A percentile compares a stretch with the other conserved stretches of the same genome.
phyloP scores from a whole-genome alignment of 768 basidiomycete genomes.

The Sporobolomyces roseus region DNA sequence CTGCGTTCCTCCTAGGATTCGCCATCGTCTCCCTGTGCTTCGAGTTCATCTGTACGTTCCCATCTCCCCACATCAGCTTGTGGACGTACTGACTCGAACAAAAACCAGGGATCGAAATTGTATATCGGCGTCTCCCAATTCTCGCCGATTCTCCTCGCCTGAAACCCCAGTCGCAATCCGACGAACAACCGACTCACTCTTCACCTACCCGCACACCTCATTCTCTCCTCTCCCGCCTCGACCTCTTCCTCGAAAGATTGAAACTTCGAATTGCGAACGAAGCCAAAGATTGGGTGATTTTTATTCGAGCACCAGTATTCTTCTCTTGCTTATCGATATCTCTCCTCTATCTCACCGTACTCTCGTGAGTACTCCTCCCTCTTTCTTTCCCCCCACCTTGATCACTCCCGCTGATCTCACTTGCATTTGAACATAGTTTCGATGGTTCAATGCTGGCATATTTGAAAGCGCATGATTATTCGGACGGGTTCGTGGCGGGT shows the following conservation, averaged over 20 bases:
- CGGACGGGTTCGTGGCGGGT: slow-evolving; percentile 56
- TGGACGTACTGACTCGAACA: not conserved
- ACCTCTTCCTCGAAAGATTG: not conserved
- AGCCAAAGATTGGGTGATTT: slow-evolving; percentile 51
- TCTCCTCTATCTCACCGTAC: slow-evolving; percentile 54
- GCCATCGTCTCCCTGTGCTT: slow-evolving; percentile 50
- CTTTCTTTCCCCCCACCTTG: not conserved
- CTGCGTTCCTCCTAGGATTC: slow-evolving; percentile 48
- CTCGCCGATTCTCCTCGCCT: slow-evolving; percentile 39
- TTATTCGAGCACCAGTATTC: slow-evolving; percentile 52
- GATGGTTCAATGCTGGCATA: slow-evolving; percentile 59
- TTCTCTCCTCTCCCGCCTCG: not conserved
- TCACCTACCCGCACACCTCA: not conserved
- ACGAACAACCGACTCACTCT: not conserved
- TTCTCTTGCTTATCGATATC: slow-evolving; percentile 53
- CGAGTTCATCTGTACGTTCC: slow-evolving; percentile 54
- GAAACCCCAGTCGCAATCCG: not conserved
- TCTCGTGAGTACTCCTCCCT: slow-evolving; percentile 43
- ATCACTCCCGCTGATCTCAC: not conserved
- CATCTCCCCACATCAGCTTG: too few relatives aligned
- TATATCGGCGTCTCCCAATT: slow-evolving; percentile 51
- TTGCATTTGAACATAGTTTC: slow-evolving; percentile 48
- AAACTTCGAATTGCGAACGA: not conserved
- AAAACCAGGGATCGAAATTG: slow-evolving; percentile 48
- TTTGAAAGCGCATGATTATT: slow-evolving; percentile 54